Conservation (phyloP, 257 asterid species). For the Solanum medicagineum region DNA sequence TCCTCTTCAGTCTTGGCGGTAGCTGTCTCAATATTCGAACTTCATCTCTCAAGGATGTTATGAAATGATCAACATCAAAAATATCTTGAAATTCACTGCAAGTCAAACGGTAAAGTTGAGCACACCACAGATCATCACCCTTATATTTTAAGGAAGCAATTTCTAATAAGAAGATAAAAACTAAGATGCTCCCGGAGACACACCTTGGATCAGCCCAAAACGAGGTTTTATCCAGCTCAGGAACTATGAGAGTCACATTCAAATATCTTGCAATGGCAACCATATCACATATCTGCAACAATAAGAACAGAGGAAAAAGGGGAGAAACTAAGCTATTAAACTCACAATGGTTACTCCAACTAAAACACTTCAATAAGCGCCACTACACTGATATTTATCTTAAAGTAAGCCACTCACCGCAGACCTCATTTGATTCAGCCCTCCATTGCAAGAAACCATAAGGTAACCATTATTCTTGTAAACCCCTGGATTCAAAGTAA, state of each 20-base stretch:
- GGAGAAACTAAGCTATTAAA: neutral
- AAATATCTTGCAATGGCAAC: slow-evolving; percentile 90
- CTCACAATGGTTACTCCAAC: neutral
- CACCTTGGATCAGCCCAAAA: slow-evolving; percentile 99
- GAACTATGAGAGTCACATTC: slow-evolving; percentile 85
- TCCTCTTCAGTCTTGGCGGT: slow-evolving; percentile 77
- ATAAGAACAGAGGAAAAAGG: neutral
- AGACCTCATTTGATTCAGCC: slow-evolving; percentile 96
- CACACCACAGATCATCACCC: neutral
- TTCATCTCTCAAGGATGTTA: slow-evolving; percentile 87
- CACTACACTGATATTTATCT: neutral
- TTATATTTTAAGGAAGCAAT: neutral
- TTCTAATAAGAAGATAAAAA: neutral
- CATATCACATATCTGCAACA: slow-evolving; percentile 86
- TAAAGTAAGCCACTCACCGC: slow-evolving; percentile 47
- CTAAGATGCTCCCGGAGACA: neutral
- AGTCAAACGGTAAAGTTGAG: neutral
- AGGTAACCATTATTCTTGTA: slow-evolving; percentile 94
- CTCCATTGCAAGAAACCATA: slow-evolving; percentile 97
- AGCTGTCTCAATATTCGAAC: slow-evolving; percentile 86
- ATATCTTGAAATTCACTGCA: slow-evolving; percentile 91
- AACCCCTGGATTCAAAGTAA: slow-evolving; percentile 41
- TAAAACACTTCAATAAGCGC: neutral
- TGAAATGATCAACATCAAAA: slow-evolving; percentile 87
- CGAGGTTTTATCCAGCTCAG: slow-evolving; percentile 95